Evolutionary conservation across 257 asterid genomes (phyloP), one percentile per base, ranked within the genome.

Genomic region (Rhazya stricta): DNA sequence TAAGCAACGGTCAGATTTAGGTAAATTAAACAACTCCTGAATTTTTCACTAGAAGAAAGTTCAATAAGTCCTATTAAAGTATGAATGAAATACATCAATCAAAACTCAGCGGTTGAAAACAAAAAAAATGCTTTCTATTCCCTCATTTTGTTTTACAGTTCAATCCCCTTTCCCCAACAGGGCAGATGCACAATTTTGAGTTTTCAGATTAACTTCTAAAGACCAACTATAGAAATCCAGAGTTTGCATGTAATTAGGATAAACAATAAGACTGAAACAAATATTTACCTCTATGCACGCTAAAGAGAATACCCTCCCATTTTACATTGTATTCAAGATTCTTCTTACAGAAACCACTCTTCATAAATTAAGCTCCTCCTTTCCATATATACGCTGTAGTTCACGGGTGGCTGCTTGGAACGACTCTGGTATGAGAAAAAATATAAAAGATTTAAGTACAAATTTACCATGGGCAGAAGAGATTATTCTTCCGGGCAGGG

Each of bases 321-420:
- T 68, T 76, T 61, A 77, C 77, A 75, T 77, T 74, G 54, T 27
- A 61, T 77, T 42, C 67, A 32, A n/a, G 69, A 58, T 43, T 34
- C 6, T 5, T 1, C 4, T 67, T n/a, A 75, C 66, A 70, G 58
- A 29, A 6, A 37, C 29, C 48, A 70, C 39, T 60, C 50, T 77
- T 88, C 86, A 92, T 13, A 87, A 75, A 83, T 92, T 90, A 60
- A 87, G 87, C 79, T 87, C 90, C 81, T 92, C 97, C 88, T 94
- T 94, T 71, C 97, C 98, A 77, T 90, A 92, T 36, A 94, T 90
- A 29, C 96, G 95, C 83, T 83, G 96, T 76, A 92, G 96, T 86
- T 94, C 99, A 0, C 97, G 96, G 1, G 97, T 94, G 67, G 96
- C 97, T 25, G 96, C 99, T 92, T 89, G 94, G 79, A 85, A 94